These are phyloP conservation scores for Ministeria vibrans DNA, from an alignment of 78 protist species.

Conservation along the genomic window DNA sequence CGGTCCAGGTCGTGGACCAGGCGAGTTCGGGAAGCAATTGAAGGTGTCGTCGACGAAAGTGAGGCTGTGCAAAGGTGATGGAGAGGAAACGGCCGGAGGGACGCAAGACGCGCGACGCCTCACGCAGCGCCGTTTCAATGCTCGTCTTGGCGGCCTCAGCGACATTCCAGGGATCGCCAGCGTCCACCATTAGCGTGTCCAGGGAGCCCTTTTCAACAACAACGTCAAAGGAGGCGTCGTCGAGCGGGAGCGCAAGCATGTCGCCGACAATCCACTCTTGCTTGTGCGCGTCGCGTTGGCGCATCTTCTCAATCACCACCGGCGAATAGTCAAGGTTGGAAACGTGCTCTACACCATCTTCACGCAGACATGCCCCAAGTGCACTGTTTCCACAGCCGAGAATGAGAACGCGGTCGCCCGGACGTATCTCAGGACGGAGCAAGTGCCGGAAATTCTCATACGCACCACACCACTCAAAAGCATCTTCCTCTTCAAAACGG, in stretches of 20 bases:
- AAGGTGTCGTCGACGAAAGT: background rate
- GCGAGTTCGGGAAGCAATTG: too few relatives aligned
- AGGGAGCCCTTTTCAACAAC: constrained; percentile 30
- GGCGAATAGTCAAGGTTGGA: constrained; percentile 2
- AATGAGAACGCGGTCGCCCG: background rate
- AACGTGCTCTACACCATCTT: constrained; percentile 5
- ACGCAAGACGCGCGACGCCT: background rate
- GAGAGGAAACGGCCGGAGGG: background rate
- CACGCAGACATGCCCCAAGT: too few relatives aligned
- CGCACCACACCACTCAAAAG: background rate
- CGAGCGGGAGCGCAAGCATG: constrained; percentile 1
- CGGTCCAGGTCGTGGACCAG: too few relatives aligned
- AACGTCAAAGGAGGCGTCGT: constrained; percentile 18
- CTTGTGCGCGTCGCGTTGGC: background rate
- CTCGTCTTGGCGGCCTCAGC: too few relatives aligned
- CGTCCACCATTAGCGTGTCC: constrained; percentile 17
- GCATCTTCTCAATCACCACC: constrained; percentile 11
- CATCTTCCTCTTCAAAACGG: too few relatives aligned
- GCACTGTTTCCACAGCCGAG: constrained; percentile 5
- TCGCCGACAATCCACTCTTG: constrained; percentile 7
- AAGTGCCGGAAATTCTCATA: background rate
- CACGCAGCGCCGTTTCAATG: background rate
- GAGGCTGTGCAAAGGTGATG: constrained; percentile 2
- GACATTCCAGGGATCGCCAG: background rate
- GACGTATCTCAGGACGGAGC: background rate